phyloP scores from a whole-genome alignment of 306 rosid species.

The Oxytropis ochrocephala region DNA sequence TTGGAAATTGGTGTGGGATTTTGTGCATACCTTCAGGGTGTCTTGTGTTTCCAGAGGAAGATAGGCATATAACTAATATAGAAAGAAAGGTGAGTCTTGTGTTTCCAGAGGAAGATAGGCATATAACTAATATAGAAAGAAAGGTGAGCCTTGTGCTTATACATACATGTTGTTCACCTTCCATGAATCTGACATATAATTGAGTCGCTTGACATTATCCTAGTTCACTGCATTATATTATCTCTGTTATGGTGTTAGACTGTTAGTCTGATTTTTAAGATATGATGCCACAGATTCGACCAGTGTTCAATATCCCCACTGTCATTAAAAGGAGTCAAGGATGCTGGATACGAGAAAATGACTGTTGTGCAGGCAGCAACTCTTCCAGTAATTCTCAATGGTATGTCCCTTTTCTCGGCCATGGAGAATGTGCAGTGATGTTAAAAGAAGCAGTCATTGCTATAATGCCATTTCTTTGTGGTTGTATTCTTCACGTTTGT shows the following conservation, averaged over 20 bases:
- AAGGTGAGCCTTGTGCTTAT: slow-evolving; percentile 23
- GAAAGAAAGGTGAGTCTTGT: slow-evolving; percentile 22
- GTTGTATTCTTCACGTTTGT: slow-evolving; percentile 3
- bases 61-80: slow-evolving; percentile 10
- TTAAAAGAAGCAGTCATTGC: not conserved
- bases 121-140: slow-evolving; percentile 14
- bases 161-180: not conserved
- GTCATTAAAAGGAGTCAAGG: slow-evolving; percentile 84
- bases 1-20: slow-evolving; percentile 8
- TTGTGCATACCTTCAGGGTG: not conserved
- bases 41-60: not conserved
- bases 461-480: not conserved
- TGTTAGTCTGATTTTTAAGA: slow-evolving; percentile 19
- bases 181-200: not conserved
- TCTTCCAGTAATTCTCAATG: slow-evolving; percentile 84
- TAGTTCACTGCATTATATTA: not conserved
- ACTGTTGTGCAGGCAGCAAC: slow-evolving; percentile 93
- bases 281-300: slow-evolving; percentile 59
- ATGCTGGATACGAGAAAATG: slow-evolving; percentile 91
- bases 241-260: too few relatives aligned
- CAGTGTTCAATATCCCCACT: slow-evolving; percentile 64
- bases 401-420: slow-evolving; percentile 33
- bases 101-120: slow-evolving; percentile 5
- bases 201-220: not conserved
- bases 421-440: not conserved